Evolutionary conservation across 2,329 filamentous ascomycete species (phyloP), one percentile per base, ranked within the genome.

Genomic region (Aspergillus costaricaensis): DNA sequence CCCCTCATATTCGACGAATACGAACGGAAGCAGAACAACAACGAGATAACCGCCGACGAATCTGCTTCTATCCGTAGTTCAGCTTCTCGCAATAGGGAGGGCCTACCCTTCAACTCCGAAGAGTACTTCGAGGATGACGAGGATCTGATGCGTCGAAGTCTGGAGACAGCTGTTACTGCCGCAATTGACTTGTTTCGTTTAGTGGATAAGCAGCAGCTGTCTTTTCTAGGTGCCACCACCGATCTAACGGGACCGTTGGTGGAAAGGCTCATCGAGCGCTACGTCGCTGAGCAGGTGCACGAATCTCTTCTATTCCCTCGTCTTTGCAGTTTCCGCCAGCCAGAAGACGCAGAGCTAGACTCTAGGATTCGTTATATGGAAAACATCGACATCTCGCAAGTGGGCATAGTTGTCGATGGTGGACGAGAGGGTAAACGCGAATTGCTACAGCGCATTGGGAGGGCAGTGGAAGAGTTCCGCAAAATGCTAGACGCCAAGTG

Each of bases 151-250:
- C 85, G 94, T 58, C 88, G 88, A 21, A 92, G 92, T 15, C 80
- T 98, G 14, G 95, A 99, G 77, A 96, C 91, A 1, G 93, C 94
- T 1, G 91, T 99, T 10, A 96, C 92, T 9, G 86, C 91, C 9
- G 95, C 93, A 0, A 98, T 99, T 66, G 95, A 99, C 70, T 83
- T 98, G 1, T 99, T 99, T 67, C 94, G 98, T 70, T 88, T 88
- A 61, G 94, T 99, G 5, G 95, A 99, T 74, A 96, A 96, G 74
- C 91, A 96, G 70, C 95, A 98, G 70, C 81, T 99, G 27, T 97
- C 94, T 3, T 83, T 96, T 38, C 83, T 99, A 4, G 95, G 93
- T 17, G 91, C 93, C 4, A 96, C 92, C 1, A 99, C 96, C 2
- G 92, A 97, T 72, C 80, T 99, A 55, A 98, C 95, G 0, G 94